Evolutionary conservation across 2,329 filamentous ascomycete species (phyloP).

Genomic region (Neurospora crassa): DNA sequence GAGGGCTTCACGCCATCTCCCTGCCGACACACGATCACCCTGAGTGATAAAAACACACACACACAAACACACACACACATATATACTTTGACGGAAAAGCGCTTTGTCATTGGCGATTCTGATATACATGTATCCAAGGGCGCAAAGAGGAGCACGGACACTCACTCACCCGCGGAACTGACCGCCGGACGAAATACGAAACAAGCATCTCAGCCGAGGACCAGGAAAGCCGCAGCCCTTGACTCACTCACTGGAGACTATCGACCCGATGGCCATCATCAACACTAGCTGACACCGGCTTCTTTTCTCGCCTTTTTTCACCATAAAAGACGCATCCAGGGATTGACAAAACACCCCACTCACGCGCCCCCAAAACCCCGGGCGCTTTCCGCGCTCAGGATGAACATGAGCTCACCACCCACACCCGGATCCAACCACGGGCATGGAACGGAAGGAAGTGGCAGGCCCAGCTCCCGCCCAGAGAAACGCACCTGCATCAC

Average conservation of each 20-base stretch:
- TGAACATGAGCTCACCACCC: not conserved
- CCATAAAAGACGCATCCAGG: not conserved
- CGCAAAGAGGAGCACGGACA: not conserved
- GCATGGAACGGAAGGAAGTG: not conserved
- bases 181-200: not conserved
- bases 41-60: not conserved
- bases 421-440: not conserved
- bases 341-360: not conserved
- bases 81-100: not conserved
- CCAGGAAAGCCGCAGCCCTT: not conserved
- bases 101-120: not conserved
- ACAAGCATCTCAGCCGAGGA: not conserved
- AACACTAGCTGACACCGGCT: not conserved
- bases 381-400: not conserved
- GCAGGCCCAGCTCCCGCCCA: not conserved
- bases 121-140: not conserved
- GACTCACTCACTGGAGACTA: not conserved
- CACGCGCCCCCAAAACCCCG: not conserved
- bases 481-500: slow-evolving; percentile 36
- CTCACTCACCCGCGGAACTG: not conserved
- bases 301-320: not conserved
- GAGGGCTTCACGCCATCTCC: not conserved
- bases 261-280: not conserved
- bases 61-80: no score
- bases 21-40: not conserved